Conservation (phyloP, 176 grass and related monocot genomes). For the Oryza nivara region DNA sequence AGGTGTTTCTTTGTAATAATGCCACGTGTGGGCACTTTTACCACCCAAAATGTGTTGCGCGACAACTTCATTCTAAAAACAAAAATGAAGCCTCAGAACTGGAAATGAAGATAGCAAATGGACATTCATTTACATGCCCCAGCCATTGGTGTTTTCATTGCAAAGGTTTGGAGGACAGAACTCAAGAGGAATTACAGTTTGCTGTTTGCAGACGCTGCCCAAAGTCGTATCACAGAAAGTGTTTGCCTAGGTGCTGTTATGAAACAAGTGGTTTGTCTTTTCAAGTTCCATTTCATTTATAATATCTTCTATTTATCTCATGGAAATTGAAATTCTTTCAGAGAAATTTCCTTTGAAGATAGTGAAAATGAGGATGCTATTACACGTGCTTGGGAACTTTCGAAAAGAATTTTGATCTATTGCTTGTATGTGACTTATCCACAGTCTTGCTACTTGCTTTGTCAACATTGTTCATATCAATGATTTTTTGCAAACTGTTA, state of each 20-base stretch:
- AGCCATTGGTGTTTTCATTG: conserved; percentile 75
- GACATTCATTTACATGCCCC: conserved; percentile 84
- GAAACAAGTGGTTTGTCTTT: conserved; percentile 5
- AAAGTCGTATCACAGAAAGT: conserved; percentile 88
- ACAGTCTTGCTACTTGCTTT: conserved; percentile 27
- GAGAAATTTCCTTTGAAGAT: conserved; percentile 60
- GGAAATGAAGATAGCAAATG: conserved; percentile 62
- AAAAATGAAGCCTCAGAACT: conserved; percentile 56
- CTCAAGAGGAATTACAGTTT: conserved; percentile 66
- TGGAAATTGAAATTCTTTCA: conserved; percentile 39
- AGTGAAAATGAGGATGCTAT: conserved; percentile 51
- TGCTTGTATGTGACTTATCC: conserved; percentile 60
- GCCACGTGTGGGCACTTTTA: conserved; percentile 97
- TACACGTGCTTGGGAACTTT: conserved; percentile 69
- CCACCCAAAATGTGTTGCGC: conserved; percentile 86
- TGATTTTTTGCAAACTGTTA: conserved; percentile 36
- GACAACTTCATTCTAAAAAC: conserved; percentile 51
- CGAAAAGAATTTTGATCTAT: conserved; percentile 80
- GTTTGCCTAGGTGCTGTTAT: conserved; percentile 73
- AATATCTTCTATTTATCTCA: conserved; percentile 20
- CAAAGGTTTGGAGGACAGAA: conserved; percentile 74
- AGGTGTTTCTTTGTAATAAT: conserved; percentile 95
- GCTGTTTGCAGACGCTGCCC: conserved; percentile 92
- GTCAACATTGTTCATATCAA: conserved; percentile 33
- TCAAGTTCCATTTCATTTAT: background rate